Percentiles rank a stretch among this genome's conserved stretches.
Conservation (phyloP, 2,329 filamentous ascomycete genomes). For the Trichoderma sp. region DNA sequence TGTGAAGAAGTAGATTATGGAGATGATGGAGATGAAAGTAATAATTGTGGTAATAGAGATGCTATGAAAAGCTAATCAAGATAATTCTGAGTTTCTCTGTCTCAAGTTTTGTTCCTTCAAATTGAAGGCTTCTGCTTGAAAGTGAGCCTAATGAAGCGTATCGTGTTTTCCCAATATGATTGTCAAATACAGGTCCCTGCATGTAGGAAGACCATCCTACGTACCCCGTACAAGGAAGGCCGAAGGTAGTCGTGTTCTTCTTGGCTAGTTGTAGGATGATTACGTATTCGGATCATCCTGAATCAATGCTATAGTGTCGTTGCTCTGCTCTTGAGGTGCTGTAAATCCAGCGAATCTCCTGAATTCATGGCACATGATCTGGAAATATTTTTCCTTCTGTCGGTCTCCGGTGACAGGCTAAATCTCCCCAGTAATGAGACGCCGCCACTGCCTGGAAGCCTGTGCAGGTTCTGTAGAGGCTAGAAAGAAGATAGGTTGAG, state of each 20-base stretch:
- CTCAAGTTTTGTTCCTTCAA: neutral
- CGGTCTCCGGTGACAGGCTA: neutral
- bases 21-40: too few species aligned
- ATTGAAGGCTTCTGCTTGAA: neutral
- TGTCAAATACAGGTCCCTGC: neutral
- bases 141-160: neutral
- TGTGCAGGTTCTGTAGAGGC: neutral
- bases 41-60: neutral
- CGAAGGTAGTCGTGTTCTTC: too few species aligned
- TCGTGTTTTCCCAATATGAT: neutral
- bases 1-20: slow-evolving; percentile 38
- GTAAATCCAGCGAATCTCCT: neutral
- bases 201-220: neutral
- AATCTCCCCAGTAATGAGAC: neutral
- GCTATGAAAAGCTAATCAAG: neutral
- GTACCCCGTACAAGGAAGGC: too few species aligned
- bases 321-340: neutral
- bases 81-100: neutral
- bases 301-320: neutral
- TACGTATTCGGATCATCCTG: neutral
- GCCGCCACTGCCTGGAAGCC: neutral
- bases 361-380: neutral
- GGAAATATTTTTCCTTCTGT: neutral
- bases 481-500: neutral
- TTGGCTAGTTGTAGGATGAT: neutral